phyloP scores from a whole-genome alignment of 306 rosid genomes.

The Quercus aquifolioides region DNA sequence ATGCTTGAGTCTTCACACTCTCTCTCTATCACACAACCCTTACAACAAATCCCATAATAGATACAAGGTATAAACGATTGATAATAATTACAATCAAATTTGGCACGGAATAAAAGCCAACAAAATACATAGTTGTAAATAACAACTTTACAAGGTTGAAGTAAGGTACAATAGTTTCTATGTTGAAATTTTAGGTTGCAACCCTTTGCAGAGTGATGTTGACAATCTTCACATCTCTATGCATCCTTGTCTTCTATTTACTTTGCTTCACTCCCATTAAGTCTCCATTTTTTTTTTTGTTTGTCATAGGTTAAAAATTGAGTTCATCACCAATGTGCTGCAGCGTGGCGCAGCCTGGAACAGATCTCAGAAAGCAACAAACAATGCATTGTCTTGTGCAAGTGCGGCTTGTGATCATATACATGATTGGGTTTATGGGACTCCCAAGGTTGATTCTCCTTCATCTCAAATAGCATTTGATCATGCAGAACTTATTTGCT shows the following conservation, averaged over 20 bases:
- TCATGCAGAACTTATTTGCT: background rate
- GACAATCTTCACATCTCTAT: background rate
- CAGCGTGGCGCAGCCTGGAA: slow-evolving; percentile 68
- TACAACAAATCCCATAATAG: too few species aligned
- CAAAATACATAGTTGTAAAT: too few species aligned
- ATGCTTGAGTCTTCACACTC: too few species aligned
- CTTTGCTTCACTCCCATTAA: background rate
- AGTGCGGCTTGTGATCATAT: slow-evolving; percentile 80
- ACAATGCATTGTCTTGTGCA: slow-evolving; percentile 63
- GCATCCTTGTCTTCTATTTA: background rate
- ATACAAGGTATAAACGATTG: too few species aligned
- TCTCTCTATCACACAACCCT: too few species aligned
- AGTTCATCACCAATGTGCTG: slow-evolving; percentile 63
- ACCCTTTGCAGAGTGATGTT: background rate
- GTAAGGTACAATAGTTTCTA: too few species aligned
- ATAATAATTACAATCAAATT: too few species aligned
- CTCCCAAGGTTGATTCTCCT: slow-evolving; percentile 52
- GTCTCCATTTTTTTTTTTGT: background rate
- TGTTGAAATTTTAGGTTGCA: too few species aligned
- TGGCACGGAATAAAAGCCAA: too few species aligned
- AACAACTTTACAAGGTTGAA: too few species aligned
- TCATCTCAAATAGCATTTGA: slow-evolving; percentile 9
- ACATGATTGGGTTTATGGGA: slow-evolving; percentile 66
- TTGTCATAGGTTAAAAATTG: slow-evolving; percentile 55
- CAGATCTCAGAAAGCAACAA: slow-evolving; percentile 52